Conservation (phyloP, 1,284 basidiomycete genomes). For the Ceraceosorus guamensis region DNA sequence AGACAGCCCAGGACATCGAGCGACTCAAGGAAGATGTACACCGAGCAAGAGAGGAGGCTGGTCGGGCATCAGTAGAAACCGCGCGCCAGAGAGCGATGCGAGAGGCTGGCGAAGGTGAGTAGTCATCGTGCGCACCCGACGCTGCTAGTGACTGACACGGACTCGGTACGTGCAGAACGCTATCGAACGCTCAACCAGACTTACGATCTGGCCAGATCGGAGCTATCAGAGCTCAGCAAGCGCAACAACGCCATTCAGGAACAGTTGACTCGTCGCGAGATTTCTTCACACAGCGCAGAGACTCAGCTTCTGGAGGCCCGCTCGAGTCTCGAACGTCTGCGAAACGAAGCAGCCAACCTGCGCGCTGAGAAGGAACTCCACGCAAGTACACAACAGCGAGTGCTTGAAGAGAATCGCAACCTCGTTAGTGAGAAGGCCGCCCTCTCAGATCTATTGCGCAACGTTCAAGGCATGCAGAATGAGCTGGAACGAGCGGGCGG, state of each 20-base stretch:
- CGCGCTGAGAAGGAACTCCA: conserved; percentile 71
- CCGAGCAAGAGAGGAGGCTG: conserved; percentile 60
- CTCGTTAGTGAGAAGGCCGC: conserved; percentile 73
- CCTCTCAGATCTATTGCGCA: conserved; percentile 75
- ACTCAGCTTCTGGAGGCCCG: conserved; percentile 55
- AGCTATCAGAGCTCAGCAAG: conserved; percentile 45
- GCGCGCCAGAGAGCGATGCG: conserved; percentile 35
- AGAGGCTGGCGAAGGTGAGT: conserved; percentile 52
- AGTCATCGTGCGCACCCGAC: background rate
- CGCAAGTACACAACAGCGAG: conserved; percentile 33
- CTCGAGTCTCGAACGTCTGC: conserved; percentile 41
- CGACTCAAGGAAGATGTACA: conserved; percentile 67
- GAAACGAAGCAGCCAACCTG: conserved; percentile 75
- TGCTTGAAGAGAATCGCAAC: conserved; percentile 75
- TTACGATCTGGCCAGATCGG: conserved; percentile 40
- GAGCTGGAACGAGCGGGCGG: conserved; percentile 74
- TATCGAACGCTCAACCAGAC: conserved; percentile 30
- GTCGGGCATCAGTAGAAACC: conserved; percentile 66
- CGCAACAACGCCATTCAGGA: conserved; percentile 48
- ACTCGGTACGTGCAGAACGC: background rate
- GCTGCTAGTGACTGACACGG: background rate
- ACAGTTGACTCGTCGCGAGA: conserved; percentile 51
- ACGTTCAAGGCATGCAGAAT: conserved; percentile 78
- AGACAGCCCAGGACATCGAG: conserved; percentile 65
- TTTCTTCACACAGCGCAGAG: conserved; percentile 51